Percentiles rank a stretch among this genome's conserved stretches.
These are phyloP conservation scores for Lentinus brumalis DNA, from an alignment of 768 basidiomycete species.

Conservation along the genomic window DNA sequence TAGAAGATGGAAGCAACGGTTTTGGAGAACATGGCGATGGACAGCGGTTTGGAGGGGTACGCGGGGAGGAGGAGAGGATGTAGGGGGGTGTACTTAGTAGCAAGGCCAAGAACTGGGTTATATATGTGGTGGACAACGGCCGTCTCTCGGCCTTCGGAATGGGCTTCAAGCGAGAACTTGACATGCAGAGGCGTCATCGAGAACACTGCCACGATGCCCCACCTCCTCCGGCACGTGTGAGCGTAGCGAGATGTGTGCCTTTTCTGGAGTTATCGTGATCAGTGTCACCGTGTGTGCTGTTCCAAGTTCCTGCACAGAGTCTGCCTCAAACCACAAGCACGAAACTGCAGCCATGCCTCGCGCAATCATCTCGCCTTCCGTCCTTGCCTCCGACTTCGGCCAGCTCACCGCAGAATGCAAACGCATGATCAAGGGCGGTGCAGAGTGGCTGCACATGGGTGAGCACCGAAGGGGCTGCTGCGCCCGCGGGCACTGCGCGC, in stretches of 20 bases:
- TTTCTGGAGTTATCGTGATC: too few species aligned
- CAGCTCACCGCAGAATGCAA: constrained; percentile 94
- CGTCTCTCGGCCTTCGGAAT: too few species aligned
- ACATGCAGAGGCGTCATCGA: not conserved
- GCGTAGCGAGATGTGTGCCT: too few species aligned
- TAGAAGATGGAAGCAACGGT: constrained; percentile 25
- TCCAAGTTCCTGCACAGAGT: not conserved
- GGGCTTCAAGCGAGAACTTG: too few species aligned
- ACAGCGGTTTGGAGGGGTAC: not conserved
- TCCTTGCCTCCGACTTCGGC: constrained; percentile 96
- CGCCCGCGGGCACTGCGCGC: not conserved
- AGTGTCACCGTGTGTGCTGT: too few species aligned
- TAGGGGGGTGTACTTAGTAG: constrained; percentile 13
- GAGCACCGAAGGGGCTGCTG: not conserved
- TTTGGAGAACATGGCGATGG: constrained; percentile 40
- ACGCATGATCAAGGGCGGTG: constrained; percentile 93
- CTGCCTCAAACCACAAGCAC: too few species aligned
- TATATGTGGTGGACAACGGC: not conserved
- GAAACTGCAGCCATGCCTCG: constrained; percentile 59
- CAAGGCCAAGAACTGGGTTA: constrained; percentile 1
- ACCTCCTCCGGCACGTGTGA: too few species aligned
- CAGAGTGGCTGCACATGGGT: constrained; percentile 99
- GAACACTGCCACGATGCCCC: too few species aligned
- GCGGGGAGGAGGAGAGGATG: not conserved
- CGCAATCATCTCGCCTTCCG: constrained; percentile 95